Conservation (phyloP, 768 basidiomycete genomes). For the Phylloporus rhodoxanthus region DNA sequence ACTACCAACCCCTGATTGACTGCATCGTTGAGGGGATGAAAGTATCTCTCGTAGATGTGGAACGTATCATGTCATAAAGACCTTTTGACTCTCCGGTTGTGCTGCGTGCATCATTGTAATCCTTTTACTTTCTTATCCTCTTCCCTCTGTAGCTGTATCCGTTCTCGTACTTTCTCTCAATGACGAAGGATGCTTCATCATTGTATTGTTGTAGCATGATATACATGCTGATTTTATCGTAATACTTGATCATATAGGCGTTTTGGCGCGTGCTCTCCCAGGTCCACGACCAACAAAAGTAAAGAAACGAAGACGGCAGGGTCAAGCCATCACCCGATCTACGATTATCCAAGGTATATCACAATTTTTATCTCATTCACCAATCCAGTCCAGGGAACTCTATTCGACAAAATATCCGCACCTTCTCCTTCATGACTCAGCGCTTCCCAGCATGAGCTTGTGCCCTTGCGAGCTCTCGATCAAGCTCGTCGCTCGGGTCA, state of each 20-base stretch:
- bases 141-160: background rate
- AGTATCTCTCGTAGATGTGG: conserved; percentile 22
- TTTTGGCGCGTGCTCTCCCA: too few relatives aligned
- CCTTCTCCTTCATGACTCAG: conserved; percentile 7
- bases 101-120: too few relatives aligned
- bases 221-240: too few relatives aligned
- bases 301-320: too few relatives aligned
- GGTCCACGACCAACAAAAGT: too few relatives aligned
- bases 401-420: background rate
- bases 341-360: background rate
- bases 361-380: background rate
- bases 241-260: too few relatives aligned
- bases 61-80: conserved; percentile 26
- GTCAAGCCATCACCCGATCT: background rate
- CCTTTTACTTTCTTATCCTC: background rate
- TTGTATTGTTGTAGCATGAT: background rate
- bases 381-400: background rate
- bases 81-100: background rate
- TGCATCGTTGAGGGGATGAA: conserved; percentile 27
- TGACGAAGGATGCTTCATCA: background rate
- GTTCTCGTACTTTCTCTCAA: background rate
- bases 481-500: conserved; percentile 79
- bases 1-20: conserved; percentile 29
- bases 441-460: conserved; percentile 49
- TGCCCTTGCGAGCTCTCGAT: conserved; percentile 77